Base-by-base conservation (phyloP, 345 rosid genomes). In the Lepidium sativum region DNA sequence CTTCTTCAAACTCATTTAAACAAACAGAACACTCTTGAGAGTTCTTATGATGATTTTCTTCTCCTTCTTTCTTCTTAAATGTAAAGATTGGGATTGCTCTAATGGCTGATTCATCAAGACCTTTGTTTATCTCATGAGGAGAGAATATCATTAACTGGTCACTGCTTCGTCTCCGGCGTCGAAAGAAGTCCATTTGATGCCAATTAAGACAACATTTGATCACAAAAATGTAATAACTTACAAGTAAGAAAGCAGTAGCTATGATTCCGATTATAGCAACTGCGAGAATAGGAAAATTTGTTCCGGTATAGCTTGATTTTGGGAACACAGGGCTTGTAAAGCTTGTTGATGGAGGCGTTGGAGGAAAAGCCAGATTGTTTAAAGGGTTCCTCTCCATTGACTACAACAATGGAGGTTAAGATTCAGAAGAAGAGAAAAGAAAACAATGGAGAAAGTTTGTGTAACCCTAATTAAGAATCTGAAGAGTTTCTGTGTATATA, bases 191-290 rank as follows among this genome's bases (percentile, higher is more conserved):
- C 16, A 85, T 77, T 6, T 85, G 79, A 75, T 86, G 95, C 96
- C 97, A 88, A 27, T 77, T 86, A 33, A 94, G 91, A 70, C 97
- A 88, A 66, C 97, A 94, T 72, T 90, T 94, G 71, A 94, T 88
- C 13, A 83, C 92, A 27, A 90, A 94, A 71, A 94, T 12, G 68
- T 90, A 90, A 66, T 94, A 94, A 78, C 99, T 81, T 13, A 94
- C 83, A 5, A 94, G 84, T 78, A 94, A 73, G 77, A 94, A 85
- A 29, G 84, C 87, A 0, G 92, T 90, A 52, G 91, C 95, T 17
- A 90, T 50, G 66, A 94, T 94, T 37, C 97, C 97, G 15, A 94
- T 83, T 5, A 88, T 72, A 45, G 96, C 92, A 13, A 94, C 59
- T 55, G 92, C 92, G 54, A 94, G 65, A 56, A 94, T 85, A 2